Conservation (phyloP, 805 yeast species). For the Starmera quercuum region DNA sequence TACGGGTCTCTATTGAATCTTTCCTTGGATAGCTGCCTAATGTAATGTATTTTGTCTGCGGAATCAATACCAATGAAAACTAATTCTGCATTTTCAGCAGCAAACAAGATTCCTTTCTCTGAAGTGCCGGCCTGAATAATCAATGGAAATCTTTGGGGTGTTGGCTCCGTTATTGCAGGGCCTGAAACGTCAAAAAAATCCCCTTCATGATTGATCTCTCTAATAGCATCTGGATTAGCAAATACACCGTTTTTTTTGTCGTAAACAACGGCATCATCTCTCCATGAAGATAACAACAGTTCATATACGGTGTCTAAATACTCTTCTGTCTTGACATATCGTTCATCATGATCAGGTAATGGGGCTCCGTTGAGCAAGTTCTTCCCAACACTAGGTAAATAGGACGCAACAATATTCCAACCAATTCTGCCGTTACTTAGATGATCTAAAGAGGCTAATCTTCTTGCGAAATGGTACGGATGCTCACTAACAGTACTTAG, state of each 20-base stretch:
- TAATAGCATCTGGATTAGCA: slow-evolving; percentile 27
- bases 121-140: slow-evolving; percentile 35
- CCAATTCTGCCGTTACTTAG: slow-evolving; percentile 34
- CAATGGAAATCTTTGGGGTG: slow-evolving; percentile 34
- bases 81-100: slow-evolving; percentile 33
- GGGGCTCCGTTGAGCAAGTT: slow-evolving; percentile 25
- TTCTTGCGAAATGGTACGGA: slow-evolving; percentile 32
- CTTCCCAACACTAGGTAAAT: slow-evolving; percentile 32
- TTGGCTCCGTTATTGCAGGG: slow-evolving; percentile 30
- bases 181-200: slow-evolving; percentile 30
- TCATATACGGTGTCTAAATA: slow-evolving; percentile 29
- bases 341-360: slow-evolving; percentile 30
- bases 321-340: slow-evolving; percentile 31
- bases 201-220: slow-evolving; percentile 30
- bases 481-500: slow-evolving; percentile 33
- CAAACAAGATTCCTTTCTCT: slow-evolving; percentile 28
- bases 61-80: slow-evolving; percentile 28
- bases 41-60: slow-evolving; percentile 23
- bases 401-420: slow-evolving; percentile 36
- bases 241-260: slow-evolving; percentile 20
- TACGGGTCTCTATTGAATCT: slow-evolving; percentile 26
- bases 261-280: slow-evolving; percentile 24
- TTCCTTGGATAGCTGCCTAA: slow-evolving; percentile 23
- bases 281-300: slow-evolving; percentile 31
- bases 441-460: slow-evolving; percentile 33